Evolutionary conservation across 768 basidiomycete genomes (phyloP), one percentile per base, ranked within the genome.

Genomic region (Fistulinella prunicolor): DNA sequence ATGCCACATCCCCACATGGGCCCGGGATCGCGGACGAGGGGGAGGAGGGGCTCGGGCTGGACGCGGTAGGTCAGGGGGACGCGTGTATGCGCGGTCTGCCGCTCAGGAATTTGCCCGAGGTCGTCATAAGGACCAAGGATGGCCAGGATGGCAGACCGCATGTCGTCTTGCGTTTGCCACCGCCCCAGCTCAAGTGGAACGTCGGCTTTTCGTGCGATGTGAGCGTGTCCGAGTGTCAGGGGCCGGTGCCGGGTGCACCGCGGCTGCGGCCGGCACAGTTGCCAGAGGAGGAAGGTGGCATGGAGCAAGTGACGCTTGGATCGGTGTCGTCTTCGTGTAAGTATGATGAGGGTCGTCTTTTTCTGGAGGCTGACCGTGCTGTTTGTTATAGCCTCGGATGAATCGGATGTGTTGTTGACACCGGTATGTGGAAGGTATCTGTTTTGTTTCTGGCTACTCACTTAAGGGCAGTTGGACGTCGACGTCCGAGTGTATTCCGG

Each of bases 181-280:
- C 56, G 13, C 35, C 50, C 38, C 40, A 48, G 29, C 44, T 54
- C 16, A 32, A 48, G 1, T 13, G 46, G 4, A 32, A 54, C 16
- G 19, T 53, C n/a, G 41, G 47, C 21, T 23, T 17, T 24, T 3
- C 16, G 9, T 10, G 12, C 4, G 14, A 7, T 2, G 3, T 30
- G 9, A 16, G 12, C 7, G 19, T 8, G 36, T 23, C 28, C 9
- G 47, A 51, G 7, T 42, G 44, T n/a, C n/a, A n/a, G 0, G 43
- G 28, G 0, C 24, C 53, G 6, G 47, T 44, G 1, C 65, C 65
- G 0, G 55, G 56, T 17, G 64, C 66, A n/a, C 65, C 66, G 10
- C 52, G 58, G 21, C 46, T 66, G 42, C 16, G 16, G 17, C 57
- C 66, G 6, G 54, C 16, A 37, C 57, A 61, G 12, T 38, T 66